phyloP scores from a whole-genome alignment of 257 asterid genomes.

The Datura wrightii region DNA sequence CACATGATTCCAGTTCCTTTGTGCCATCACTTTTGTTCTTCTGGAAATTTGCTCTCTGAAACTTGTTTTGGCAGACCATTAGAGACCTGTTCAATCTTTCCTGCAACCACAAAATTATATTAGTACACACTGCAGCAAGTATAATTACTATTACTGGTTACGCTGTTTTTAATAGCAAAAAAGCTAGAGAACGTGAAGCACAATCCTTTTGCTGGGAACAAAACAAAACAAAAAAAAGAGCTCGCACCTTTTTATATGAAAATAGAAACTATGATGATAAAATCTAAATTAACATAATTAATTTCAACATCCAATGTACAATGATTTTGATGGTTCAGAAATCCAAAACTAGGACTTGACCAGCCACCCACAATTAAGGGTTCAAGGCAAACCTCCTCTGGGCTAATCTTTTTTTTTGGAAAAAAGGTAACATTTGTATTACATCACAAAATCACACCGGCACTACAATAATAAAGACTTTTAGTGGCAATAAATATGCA shows the following conservation, averaged over 20 bases:
- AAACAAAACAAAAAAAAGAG: background rate
- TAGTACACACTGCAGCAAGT: background rate
- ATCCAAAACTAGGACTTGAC: background rate
- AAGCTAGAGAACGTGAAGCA: background rate
- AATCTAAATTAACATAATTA: background rate
- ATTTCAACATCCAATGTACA: background rate
- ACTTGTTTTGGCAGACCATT: slow-evolving; percentile 88
- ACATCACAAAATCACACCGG: too few species aligned
- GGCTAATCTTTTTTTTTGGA: too few species aligned
- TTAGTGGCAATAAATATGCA: too few species aligned
- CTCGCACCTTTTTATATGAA: too few species aligned
- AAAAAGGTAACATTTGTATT: too few species aligned
- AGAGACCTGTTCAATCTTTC: slow-evolving; percentile 74
- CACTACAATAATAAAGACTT: too few species aligned
- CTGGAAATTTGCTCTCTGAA: slow-evolving; percentile 72
- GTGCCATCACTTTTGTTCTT: slow-evolving; percentile 45
- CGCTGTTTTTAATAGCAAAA: too few species aligned
- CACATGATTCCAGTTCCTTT: slow-evolving; percentile 74
- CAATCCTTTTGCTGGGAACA: background rate
- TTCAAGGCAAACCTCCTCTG: background rate
- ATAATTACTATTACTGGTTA: too few species aligned
- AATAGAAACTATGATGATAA: background rate
- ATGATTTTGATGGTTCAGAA: background rate
- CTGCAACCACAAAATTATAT: slow-evolving; percentile 43
- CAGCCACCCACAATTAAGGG: background rate